Evolutionary conservation across 352 stramenopile genomes (phyloP).

Genomic region (Globisporangium nunn): DNA sequence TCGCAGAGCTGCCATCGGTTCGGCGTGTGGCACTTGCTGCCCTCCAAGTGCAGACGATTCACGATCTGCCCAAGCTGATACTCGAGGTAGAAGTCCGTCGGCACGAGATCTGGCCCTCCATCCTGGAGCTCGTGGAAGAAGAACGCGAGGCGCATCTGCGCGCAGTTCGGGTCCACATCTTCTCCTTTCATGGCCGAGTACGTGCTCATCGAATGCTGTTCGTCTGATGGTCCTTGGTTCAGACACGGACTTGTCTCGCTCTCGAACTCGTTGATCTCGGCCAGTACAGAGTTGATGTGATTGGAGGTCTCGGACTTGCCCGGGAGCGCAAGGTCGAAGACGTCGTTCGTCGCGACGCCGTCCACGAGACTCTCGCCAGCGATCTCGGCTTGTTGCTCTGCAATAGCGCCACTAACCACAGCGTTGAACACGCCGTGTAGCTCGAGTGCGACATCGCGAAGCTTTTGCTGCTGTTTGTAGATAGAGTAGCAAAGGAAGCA

Average conservation of each 20-base stretch:
- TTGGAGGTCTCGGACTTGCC: not conserved
- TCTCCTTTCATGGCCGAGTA: slow-evolving; percentile 20
- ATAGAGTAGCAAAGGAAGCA: slow-evolving; percentile 74
- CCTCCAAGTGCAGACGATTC: slow-evolving; percentile 53
- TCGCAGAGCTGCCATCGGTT: slow-evolving; percentile 84
- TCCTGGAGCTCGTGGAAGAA: slow-evolving; percentile 85
- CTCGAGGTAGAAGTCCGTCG: slow-evolving; percentile 69
- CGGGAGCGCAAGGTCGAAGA: slow-evolving; percentile 13
- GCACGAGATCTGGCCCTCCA: slow-evolving; percentile 34
- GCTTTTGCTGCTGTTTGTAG: slow-evolving; percentile 60
- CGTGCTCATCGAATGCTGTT: slow-evolving; percentile 5
- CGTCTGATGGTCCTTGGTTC: slow-evolving; percentile 8
- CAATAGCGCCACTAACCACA: not conserved
- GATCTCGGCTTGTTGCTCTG: not conserved
- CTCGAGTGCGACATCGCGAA: slow-evolving; percentile 39
- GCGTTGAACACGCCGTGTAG: slow-evolving; percentile 21
- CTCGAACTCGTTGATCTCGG: slow-evolving; percentile 13
- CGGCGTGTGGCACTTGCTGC: slow-evolving; percentile 69
- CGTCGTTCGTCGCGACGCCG: slow-evolving; percentile 4
- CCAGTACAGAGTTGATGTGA: not conserved
- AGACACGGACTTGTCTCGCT: slow-evolving; percentile 10
- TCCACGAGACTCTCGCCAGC: not conserved
- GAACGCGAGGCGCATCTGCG: slow-evolving; percentile 61
- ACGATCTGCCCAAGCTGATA: slow-evolving; percentile 71
- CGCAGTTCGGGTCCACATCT: slow-evolving; percentile 67